Base-by-base conservation (phyloP, 768 basidiomycete species). In the Kwoniella mangroviensis region DNA sequence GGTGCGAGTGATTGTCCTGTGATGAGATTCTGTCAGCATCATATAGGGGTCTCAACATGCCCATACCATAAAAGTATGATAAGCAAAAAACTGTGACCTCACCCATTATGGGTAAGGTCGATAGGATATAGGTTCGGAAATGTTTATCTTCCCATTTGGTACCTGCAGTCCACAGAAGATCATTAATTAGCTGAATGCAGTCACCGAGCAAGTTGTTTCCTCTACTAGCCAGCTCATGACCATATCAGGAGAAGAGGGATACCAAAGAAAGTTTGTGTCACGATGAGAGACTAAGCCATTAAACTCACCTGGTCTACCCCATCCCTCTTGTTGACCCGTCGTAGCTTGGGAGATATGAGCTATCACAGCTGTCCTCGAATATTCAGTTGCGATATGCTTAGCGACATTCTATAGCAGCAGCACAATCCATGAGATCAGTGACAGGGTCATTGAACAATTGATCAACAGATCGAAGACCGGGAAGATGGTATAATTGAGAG, bases 261-360 rank as follows among this genome's bases (percentile, higher is more conserved):
- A 34, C 34, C 34, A 34, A 34, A 34, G 34, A 34, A 34, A 34
- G 34, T 34, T 7, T 34, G 40, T 55, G 34, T 28, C 26, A 41
- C 11, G 24, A 21, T 26, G 26, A 22, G 52, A 60, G 62, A 61
- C 52, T 11, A 28, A 34, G 34, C 7, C 21, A 58, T 19, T 17
- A 7, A 12, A 76, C 77, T 51, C 19, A 76, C 82, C 81, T 28
- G 82, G 83, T 64, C 79, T 49, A 7, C 83, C 83, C 83, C 83
- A 83, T 22, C 83, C 83, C 72, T 82, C 81, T 56, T 83, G 83
- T 26, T 74, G 66, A 2, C 78, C 79, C 40, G 75, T 77, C 4
- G 83, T 83, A 13, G 83, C 81, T 66, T 83, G 83, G 6, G 79
- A 79, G 28, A 83, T 79, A 64, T 83, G 79, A 12, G 83, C 81